Evolutionary conservation across 495 filamentous ascomycete genomes (phyloP), one percentile per base, ranked within the genome.

Genomic region (Aspergillus cristatus): DNA sequence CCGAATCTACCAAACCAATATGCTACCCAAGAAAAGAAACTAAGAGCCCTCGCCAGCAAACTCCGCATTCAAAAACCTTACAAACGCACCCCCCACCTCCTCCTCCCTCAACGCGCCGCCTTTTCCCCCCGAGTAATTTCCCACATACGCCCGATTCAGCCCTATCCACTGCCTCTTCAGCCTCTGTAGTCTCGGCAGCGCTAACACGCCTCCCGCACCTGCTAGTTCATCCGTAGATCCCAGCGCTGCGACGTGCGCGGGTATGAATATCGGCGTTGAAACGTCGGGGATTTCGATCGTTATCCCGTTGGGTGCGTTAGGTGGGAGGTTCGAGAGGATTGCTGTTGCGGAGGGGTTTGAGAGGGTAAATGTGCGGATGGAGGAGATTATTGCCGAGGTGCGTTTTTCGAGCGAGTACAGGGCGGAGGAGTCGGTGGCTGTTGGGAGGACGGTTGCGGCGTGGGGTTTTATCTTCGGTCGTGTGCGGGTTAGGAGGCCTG

Each of bases 131-230:
- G 51, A 53, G 49, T 66, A 54, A 4, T 47, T 45, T 41, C 53
- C 38, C 14, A 63, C 48, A 46, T 64, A 65, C 6, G 46, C 46
- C 18, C 84, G 56, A 46, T 95, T 90, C 51, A 96, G 52, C 28
- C 71, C 70, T 40, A 94, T 87, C 68, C 88, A 97, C 51, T 90
- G 85, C 45, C 91, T 75, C 34, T 88, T 70, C 43, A 94, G 50
- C 37, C 91, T 62, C 62, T 96, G 91, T 54, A 97, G 54, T 46
- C 82, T 77, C 22, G 90, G 82, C 32, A 94, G 48, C 0, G 78
- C 74, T 6, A 86, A 52, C 30, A 75, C 67, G 7, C 70, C 73
- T 1, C 69, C 67, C 0, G 63, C 58, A 15, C 54, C 63, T 3
- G 60, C 60, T 0, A 70, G 45, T 28, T 68, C 65, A 42, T 70